A percentile compares a stretch with the other conserved stretches of the same genome.
phyloP scores from a whole-genome alignment of 1,284 basidiomycete species.

The Ustilago curta region DNA sequence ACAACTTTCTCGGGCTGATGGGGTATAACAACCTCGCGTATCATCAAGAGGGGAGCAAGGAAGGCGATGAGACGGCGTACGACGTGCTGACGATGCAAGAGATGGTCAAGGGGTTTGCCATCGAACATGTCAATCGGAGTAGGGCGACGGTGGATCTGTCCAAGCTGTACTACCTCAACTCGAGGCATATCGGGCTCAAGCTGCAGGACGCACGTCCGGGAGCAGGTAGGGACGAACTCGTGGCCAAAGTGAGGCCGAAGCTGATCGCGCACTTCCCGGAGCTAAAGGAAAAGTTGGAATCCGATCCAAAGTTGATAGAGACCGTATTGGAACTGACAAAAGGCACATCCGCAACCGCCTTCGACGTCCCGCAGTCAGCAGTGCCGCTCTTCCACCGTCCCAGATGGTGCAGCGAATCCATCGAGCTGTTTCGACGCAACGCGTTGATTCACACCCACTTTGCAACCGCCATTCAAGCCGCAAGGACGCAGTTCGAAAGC shows the following conservation, averaged over 20 bases:
- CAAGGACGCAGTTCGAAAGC: neutral
- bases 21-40: slow-evolving; percentile 77
- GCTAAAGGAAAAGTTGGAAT: neutral
- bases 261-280: slow-evolving; percentile 22
- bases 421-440: slow-evolving; percentile 14
- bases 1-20: slow-evolving; percentile 92
- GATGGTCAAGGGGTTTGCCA: slow-evolving; percentile 54
- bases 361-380: slow-evolving; percentile 31
- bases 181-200: slow-evolving; percentile 54
- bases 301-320: slow-evolving; percentile 7
- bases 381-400: slow-evolving; percentile 25
- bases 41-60: slow-evolving; percentile 14
- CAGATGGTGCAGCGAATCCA: neutral
- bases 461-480: slow-evolving; percentile 6
- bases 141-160: slow-evolving; percentile 57
- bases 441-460: slow-evolving; percentile 28
- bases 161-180: slow-evolving; percentile 64
- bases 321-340: slow-evolving; percentile 24
- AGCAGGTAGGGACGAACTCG: slow-evolving; percentile 29
- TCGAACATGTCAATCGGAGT: slow-evolving; percentile 57
- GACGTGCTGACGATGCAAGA: slow-evolving; percentile 61
- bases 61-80: slow-evolving; percentile 15
- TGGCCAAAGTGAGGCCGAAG: slow-evolving; percentile 15
- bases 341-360: slow-evolving; percentile 30
- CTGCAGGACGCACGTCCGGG: slow-evolving; percentile 26